A percentile compares a stretch with the other conserved stretches of the same genome.
phyloP scores from a whole-genome alignment of 768 basidiomycete species.

The Lactarius indigo region DNA sequence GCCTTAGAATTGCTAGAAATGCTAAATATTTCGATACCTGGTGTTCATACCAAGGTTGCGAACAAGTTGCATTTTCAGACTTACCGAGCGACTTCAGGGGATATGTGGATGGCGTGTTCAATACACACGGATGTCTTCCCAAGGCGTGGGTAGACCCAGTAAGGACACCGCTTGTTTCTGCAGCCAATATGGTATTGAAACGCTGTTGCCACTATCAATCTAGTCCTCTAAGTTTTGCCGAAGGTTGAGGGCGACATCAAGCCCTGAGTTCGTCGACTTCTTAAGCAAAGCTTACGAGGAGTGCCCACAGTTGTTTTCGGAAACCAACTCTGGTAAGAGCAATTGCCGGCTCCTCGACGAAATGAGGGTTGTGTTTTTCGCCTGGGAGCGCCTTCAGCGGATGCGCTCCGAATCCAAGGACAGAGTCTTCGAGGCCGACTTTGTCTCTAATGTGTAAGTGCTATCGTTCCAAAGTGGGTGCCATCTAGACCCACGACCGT shows the following conservation, averaged over 20 bases:
- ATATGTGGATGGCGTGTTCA: conserved; percentile 40
- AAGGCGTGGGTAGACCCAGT: conserved; percentile 44
- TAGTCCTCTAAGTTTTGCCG: conserved; percentile 32
- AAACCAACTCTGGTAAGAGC: conserved; percentile 24
- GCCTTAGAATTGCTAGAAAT: conserved; percentile 46
- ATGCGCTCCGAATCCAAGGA: conserved; percentile 43
- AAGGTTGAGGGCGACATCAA: conserved; percentile 28
- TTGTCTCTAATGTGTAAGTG: conserved; percentile 50
- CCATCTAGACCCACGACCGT: not conserved
- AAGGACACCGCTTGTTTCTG: not conserved
- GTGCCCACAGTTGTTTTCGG: conserved; percentile 41
- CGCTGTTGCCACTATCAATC: not conserved
- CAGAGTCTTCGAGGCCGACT: conserved; percentile 54
- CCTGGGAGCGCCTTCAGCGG: conserved; percentile 42
- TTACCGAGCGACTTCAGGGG: conserved; percentile 39
- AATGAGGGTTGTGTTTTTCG: conserved; percentile 39
- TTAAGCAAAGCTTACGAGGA: conserved; percentile 33
- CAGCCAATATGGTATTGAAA: not conserved
- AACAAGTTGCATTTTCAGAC: conserved; percentile 46
- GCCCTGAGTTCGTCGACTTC: conserved; percentile 34
- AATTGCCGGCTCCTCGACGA: conserved; percentile 35
- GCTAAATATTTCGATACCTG: conserved; percentile 48
- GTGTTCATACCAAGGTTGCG: conserved; percentile 46
- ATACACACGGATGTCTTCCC: conserved; percentile 37
- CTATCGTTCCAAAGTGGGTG: not conserved